Percentiles rank a stretch among this genome's conserved stretches.
Conservation (phyloP, 345 rosid genomes). For the Boechera stricta region DNA sequence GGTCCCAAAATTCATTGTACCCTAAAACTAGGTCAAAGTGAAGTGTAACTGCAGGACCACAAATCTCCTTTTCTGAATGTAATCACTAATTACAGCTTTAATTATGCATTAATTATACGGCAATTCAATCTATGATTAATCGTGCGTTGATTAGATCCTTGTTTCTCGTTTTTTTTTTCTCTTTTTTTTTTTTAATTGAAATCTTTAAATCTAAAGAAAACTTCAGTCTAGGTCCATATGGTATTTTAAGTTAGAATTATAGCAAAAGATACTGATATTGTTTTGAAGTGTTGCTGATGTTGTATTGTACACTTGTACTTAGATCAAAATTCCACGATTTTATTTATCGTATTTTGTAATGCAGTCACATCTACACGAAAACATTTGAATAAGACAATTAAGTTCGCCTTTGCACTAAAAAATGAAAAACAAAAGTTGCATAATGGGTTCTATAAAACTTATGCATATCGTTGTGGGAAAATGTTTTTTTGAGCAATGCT, state of each 20-base stretch:
- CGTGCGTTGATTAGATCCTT: slow-evolving; percentile 11
- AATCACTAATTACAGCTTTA: slow-evolving; percentile 42
- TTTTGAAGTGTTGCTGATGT: not conserved
- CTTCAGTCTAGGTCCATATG: not conserved
- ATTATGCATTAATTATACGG: slow-evolving; percentile 37
- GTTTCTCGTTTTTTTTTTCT: not conserved
- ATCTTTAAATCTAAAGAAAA: not conserved
- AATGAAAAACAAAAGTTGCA: not conserved
- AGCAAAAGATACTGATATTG: not conserved
- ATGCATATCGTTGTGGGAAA: not conserved
- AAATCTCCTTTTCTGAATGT: slow-evolving; percentile 15
- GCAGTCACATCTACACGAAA: not conserved
- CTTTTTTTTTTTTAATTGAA: slow-evolving; percentile 19
- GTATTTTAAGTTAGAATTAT: not conserved
- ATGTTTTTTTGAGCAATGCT: not conserved
- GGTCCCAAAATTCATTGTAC: slow-evolving; percentile 44
- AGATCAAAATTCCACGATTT: not conserved
- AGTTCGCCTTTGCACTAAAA: not conserved
- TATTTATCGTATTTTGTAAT: not conserved
- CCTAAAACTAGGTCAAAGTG: slow-evolving; percentile 32
- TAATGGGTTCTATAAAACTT: not conserved
- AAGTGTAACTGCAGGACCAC: slow-evolving; percentile 45
- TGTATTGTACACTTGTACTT: not conserved
- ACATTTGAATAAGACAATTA: not conserved
- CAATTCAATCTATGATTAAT: slow-evolving; percentile 24